Evolutionary conservation across 345 rosid genomes (phyloP), one percentile per base, ranked within the genome.

Genomic region (Eucalyptus viminalis): DNA sequence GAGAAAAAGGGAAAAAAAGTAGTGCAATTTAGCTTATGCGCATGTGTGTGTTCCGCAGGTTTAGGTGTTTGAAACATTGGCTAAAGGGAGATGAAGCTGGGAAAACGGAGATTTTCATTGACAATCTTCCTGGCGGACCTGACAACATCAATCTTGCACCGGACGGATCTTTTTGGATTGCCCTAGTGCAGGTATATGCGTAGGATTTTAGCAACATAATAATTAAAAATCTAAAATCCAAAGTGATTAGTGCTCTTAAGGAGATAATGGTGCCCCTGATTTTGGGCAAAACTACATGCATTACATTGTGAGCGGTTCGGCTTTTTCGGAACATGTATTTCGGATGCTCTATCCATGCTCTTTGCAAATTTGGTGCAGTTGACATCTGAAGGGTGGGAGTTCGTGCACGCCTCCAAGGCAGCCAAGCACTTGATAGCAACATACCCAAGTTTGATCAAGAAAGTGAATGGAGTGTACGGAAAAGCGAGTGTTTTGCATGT

Each of bases 121-220:
- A 93, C 21, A 92, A 93, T 89, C 96, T 95, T 72, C 96, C 94
- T 1, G 93, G 90, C 3, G 94, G 88, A 72, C 95, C 96, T 29
- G 94, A 95, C 54, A 95, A 95, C 91, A 92, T 95, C 65, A 90
- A 91, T 86, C 92, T 94, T 31, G 95, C 95, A 29, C 95, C 95
- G 3, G 95, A 95, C 37, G 95, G 95, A 34, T 91, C 96, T 29
- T 95, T 93, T 90, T 95, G 94, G 96, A 93, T 95, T 13, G 93
- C 92, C 13, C 22, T 94, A 65, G 0, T 93, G 12, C 92, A 91
- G 92, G 95, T 92, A 89, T 19, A 8, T 43, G 9, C 44, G 25
- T 17, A 31, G 83, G n/a, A 34, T 25, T 45, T 29, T 86, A 8
- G 49, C 65, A 27, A 19, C 58, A 50, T 67, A 43, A n/a, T 27